Evolutionary conservation across 2,329 filamentous ascomycete species (phyloP), one percentile per base, ranked within the genome.

Genomic region (Microsporum canis): DNA sequence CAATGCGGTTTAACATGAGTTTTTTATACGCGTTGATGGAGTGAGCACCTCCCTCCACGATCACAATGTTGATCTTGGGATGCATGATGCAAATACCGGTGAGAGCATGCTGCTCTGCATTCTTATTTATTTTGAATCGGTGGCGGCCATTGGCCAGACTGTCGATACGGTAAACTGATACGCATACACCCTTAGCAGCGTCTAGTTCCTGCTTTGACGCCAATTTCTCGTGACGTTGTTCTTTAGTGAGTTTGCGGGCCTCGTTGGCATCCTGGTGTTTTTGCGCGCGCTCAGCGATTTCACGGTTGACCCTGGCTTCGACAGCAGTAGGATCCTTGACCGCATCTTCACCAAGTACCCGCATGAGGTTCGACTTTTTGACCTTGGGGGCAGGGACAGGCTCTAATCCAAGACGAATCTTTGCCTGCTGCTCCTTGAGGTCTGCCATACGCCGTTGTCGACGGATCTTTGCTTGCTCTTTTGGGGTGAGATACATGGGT

Each of bases 301-400:
- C 91, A 59, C 87, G 83, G 73, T 95, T 96, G 58, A 99, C 94
- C 29, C 90, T 86, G 58, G 91, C 90, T 76, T 99, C 94, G 53
- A 99, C 94, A 3, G 94, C 94, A 0, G 95, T 99, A 5, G 94
- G 94, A 75, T 99, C 94, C 71, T 96, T 95, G 66, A 99, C 92
- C 17, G 87, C 87, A 74, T 90, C 87, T 71, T 96, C 90, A 64
- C 94, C 94, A 61, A 96, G 81, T 34, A 99, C 94, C 62, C 91
- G 87, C 94, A 99, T 99, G 71, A 99, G 83, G 73, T 99, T 99
- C 62, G 88, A 89, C 75, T 95, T 95, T 77, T 96, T 97, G 67
- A 99, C 90, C 75, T 97, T 99, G 8, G 94, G 92, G 31, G 91
- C 88, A 33, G 91, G 91, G 23, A 92, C 89, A 2, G 91, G 90